These are phyloP conservation scores for Aspergillus tubingensis DNA, from an alignment of 2,329 filamentous ascomycete genomes.

Conservation along the genomic window DNA sequence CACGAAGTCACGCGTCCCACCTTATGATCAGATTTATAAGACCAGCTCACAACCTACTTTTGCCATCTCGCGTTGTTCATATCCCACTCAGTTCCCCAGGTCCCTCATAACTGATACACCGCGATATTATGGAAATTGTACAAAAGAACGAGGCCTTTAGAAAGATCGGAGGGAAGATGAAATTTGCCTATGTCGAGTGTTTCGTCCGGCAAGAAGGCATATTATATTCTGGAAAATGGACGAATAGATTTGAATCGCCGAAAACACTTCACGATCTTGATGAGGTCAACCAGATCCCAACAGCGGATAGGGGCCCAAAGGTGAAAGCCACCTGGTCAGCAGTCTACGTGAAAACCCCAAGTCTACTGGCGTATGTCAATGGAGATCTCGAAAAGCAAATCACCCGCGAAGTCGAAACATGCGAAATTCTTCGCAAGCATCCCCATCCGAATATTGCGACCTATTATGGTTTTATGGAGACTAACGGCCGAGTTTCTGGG, in stretches of 20 bases:
- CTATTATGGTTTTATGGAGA: conserved; percentile 24
- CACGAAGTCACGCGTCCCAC: too few relatives aligned
- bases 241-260: conserved; percentile 17
- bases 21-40: too few relatives aligned
- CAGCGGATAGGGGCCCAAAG: conserved; percentile 18
- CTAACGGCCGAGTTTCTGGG: conserved; percentile 23
- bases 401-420: conserved; percentile 24
- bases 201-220: conserved; percentile 21
- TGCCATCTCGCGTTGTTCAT: too few relatives aligned
- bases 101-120: neutral
- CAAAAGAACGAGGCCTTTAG: conserved; percentile 24
- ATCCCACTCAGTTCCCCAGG: neutral
- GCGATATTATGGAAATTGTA: conserved; percentile 22
- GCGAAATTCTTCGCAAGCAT: conserved; percentile 26
- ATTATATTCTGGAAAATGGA: conserved; percentile 27
- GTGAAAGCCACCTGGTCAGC: conserved; percentile 20
- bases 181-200: conserved; percentile 24
- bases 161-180: conserved; percentile 20
- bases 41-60: too few relatives aligned
- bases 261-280: conserved; percentile 21
- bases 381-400: conserved; percentile 23
- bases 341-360: conserved; percentile 25
- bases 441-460: conserved; percentile 31
- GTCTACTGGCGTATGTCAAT: conserved; percentile 21
- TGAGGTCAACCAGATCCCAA: conserved; percentile 20